Evolutionary conservation across 1,284 basidiomycete genomes (phyloP).

Genomic region (Ceratobasidium sp.): DNA sequence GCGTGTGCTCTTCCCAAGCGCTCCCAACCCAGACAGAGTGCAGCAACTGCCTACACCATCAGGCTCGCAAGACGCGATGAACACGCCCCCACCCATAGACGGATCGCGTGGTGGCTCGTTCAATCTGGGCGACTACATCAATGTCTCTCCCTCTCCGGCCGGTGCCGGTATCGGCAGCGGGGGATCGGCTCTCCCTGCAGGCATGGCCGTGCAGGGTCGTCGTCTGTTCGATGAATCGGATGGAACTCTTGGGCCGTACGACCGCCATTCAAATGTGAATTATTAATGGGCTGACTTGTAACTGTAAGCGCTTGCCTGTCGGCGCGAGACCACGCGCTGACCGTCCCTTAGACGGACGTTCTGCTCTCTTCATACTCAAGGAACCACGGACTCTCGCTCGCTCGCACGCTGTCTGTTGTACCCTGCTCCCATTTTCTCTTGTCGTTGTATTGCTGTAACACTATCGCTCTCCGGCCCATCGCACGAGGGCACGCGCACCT

Average conservation of each 20-base stretch:
- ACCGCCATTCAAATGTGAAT: constrained; percentile 7
- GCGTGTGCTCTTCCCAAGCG: constrained; percentile 39
- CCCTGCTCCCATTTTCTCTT: constrained; percentile 8
- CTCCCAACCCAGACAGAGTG: constrained; percentile 41
- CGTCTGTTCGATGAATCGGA: constrained; percentile 17
- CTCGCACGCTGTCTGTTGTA: constrained; percentile 28
- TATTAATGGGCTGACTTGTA: constrained; percentile 25
- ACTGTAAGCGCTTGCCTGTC: constrained; percentile 16
- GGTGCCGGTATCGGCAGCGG: neutral
- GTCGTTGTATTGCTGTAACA: constrained; percentile 27
- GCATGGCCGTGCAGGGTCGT: neutral
- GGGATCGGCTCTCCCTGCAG: constrained; percentile 1
- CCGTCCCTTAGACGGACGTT: constrained; percentile 14
- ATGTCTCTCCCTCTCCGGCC: constrained; percentile 56
- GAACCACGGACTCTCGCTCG: constrained; percentile 19
- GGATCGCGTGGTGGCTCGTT: constrained; percentile 55
- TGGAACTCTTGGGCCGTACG: neutral
- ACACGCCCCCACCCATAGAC: constrained; percentile 45
- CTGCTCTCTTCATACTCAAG: constrained; percentile 9
- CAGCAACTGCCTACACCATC: constrained; percentile 44
- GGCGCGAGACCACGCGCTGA: constrained; percentile 4
- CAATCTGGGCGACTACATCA: constrained; percentile 74
- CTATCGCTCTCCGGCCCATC: constrained; percentile 22
- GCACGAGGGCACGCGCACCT: constrained; percentile 19
- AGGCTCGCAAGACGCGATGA: constrained; percentile 54